These are phyloP conservation scores for Emmonsia crescens DNA, from an alignment of 2,329 filamentous ascomycete species.

Conservation along the genomic window DNA sequence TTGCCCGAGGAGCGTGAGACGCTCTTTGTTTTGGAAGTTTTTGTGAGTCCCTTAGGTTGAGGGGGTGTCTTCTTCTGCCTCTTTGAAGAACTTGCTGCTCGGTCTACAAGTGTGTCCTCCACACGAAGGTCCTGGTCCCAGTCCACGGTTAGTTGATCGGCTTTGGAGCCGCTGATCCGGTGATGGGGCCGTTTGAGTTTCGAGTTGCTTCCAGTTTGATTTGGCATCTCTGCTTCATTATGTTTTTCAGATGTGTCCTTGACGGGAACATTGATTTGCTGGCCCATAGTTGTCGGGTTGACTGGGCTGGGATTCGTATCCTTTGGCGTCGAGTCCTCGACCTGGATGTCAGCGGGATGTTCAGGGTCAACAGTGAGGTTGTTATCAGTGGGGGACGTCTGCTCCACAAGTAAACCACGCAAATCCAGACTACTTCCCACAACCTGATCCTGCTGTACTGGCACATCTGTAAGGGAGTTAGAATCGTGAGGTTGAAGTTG, in stretches of 20 bases:
- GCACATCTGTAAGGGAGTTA: not conserved
- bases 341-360: not conserved
- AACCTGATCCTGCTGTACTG: not conserved
- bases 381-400: not conserved
- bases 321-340: not conserved
- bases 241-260: not conserved
- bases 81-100: not conserved
- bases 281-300: not conserved
- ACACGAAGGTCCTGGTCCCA: slow-evolving; percentile 15
- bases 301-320: not conserved
- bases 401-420: not conserved
- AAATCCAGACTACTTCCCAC: not conserved
- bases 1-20: slow-evolving; percentile 1
- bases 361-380: not conserved
- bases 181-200: slow-evolving; percentile 12
- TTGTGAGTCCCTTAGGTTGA: not conserved
- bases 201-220: slow-evolving; percentile 3
- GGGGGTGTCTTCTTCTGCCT: slow-evolving; percentile 5
- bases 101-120: not conserved
- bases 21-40: slow-evolving; percentile 1
- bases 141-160: slow-evolving; percentile 6
- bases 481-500: slow-evolving; percentile 1
- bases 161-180: slow-evolving; percentile 5
- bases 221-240: not conserved
- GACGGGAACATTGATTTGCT: not conserved